phyloP scores from a whole-genome alignment of 139 green algal species.

The Chlorella vulgaris region DNA sequence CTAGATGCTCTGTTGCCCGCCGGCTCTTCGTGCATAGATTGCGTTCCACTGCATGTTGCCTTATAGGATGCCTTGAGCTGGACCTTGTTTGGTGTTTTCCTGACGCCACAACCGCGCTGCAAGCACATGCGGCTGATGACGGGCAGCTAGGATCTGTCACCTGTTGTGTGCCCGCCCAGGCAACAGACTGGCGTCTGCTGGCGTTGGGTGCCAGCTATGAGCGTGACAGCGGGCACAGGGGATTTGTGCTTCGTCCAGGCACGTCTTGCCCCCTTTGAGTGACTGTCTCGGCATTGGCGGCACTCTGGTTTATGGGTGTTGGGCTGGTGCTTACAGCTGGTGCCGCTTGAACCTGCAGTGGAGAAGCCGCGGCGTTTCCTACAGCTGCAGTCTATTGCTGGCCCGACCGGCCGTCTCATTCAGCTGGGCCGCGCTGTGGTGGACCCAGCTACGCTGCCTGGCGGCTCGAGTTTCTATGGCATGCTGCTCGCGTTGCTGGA shows the following conservation, averaged over 20 bases:
- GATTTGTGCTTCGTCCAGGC: slow-evolving; percentile 25
- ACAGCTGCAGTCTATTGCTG: slow-evolving; percentile 14
- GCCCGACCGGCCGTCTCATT: neutral
- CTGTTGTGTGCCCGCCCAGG: neutral
- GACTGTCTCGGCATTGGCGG: neutral
- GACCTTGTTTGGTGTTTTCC: slow-evolving; percentile 63
- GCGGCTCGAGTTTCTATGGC: slow-evolving; percentile 52
- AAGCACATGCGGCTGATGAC: neutral
- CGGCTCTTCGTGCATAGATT: too few species aligned
- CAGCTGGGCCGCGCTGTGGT: neutral
- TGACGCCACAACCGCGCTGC: slow-evolving; percentile 1
- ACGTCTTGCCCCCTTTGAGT: neutral
- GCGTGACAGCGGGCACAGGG: slow-evolving; percentile 27
- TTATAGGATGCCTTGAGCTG: slow-evolving; percentile 59
- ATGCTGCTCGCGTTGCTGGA: slow-evolving; percentile 65
- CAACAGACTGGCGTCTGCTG: slow-evolving; percentile 23
- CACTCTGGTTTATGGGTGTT: too few species aligned
- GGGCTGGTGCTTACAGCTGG: too few species aligned
- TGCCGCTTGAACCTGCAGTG: slow-evolving; percentile 8
- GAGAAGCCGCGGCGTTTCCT: slow-evolving; percentile 32
- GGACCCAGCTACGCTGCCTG: slow-evolving; percentile 6
- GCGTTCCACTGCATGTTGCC: too few species aligned
- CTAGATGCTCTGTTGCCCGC: too few species aligned
- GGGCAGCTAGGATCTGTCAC: neutral
- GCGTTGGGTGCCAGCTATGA: slow-evolving; percentile 28